These are phyloP conservation scores for Xylaria sp. DNA, from an alignment of 2,329 filamentous ascomycete genomes.

Conservation along the genomic window DNA sequence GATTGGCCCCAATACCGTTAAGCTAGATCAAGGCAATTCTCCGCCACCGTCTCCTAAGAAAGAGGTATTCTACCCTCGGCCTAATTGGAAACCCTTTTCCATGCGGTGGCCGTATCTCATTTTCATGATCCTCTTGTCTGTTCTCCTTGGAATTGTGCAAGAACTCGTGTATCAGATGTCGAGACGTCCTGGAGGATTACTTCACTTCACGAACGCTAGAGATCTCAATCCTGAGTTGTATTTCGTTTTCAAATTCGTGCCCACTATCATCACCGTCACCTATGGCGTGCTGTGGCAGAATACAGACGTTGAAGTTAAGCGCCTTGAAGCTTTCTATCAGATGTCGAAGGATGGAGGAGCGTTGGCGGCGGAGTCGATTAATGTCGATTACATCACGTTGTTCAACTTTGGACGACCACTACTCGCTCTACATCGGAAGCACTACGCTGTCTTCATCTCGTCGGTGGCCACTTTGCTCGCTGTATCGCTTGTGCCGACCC, in stretches of 20 bases:
- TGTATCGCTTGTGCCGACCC: conserved; percentile 74
- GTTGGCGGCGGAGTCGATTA: conserved; percentile 73
- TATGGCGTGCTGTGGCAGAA: conserved; percentile 75
- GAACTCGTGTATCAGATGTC: conserved; percentile 68
- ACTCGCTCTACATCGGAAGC: conserved; percentile 68
- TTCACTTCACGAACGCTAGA: conserved; percentile 61
- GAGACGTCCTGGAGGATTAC: conserved; percentile 53
- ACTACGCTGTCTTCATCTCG: conserved; percentile 76
- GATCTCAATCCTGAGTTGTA: conserved; percentile 65
- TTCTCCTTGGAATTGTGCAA: conserved; percentile 62
- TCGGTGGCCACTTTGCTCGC: conserved; percentile 73
- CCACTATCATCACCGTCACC: conserved; percentile 69
- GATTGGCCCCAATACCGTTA: conserved; percentile 54
- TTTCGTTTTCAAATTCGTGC: conserved; percentile 72
- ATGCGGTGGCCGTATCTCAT: conserved; percentile 72
- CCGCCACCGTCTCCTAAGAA: conserved; percentile 54
- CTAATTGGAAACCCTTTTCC: conserved; percentile 74
- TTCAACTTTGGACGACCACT: conserved; percentile 74
- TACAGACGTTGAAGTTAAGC: conserved; percentile 72
- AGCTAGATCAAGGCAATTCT: conserved; percentile 53
- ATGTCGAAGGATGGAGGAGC: conserved; percentile 70
- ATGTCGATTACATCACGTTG: conserved; percentile 78
- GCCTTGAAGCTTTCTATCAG: conserved; percentile 75
- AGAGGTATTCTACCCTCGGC: conserved; percentile 69
- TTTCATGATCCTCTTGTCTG: conserved; percentile 64